Evolutionary conservation across 1,284 basidiomycete genomes (phyloP).

Genomic region (Phenoliferia sp.): DNA sequence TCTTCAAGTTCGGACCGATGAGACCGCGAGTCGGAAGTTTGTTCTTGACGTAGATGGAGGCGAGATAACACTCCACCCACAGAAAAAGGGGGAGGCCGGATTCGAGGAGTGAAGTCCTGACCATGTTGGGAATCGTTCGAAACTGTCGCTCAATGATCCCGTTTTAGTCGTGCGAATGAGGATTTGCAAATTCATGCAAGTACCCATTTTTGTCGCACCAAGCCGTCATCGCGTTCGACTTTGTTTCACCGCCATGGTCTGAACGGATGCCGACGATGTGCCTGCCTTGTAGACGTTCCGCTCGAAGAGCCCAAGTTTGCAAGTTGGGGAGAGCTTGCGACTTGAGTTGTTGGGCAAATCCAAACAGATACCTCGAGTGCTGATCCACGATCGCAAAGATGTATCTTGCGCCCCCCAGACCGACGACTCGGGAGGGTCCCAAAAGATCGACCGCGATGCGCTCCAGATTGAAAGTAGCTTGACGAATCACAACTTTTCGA

Average conservation of each 20-base stretch:
- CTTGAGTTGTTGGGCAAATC: neutral
- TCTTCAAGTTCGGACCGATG: neutral
- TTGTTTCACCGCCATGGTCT: constrained; percentile 1
- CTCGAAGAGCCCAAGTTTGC: neutral
- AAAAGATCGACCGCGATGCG: neutral
- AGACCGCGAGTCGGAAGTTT: neutral
- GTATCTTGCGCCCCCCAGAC: neutral
- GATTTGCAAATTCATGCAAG: neutral
- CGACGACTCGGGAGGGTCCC: neutral
- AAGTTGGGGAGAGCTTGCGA: neutral
- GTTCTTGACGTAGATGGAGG: constrained; percentile 2
- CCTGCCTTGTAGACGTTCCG: too few relatives aligned
- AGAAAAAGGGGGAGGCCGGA: constrained; percentile 4
- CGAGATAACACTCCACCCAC: neutral
- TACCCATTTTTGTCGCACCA: constrained; percentile 4
- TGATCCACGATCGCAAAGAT: neutral
- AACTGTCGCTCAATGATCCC: constrained; percentile 9
- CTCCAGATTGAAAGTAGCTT: neutral
- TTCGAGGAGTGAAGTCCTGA: neutral
- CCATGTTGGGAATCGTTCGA: constrained; percentile 5
- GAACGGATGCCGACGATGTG: too few relatives aligned
- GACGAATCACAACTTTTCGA: neutral
- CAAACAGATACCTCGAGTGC: neutral
- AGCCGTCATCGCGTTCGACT: neutral
- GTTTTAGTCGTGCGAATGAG: constrained; percentile 17